Evolutionary conservation across 345 rosid genomes (phyloP).

Genomic region (Citrus sp.): DNA sequence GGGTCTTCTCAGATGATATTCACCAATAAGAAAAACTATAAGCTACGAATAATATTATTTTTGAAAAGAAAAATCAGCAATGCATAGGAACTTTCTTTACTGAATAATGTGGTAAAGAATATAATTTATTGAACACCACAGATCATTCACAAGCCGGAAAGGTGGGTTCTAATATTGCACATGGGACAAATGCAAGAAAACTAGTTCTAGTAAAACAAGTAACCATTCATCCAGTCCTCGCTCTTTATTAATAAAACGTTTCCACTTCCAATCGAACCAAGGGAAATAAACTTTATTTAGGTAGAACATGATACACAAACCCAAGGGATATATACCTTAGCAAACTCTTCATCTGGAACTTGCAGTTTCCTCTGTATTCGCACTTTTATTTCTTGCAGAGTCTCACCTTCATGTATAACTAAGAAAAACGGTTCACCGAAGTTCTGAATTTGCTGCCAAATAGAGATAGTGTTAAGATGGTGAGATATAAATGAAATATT

Average conservation of each 20-base stretch:
- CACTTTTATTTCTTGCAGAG: constrained; percentile 70
- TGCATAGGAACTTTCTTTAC: not conserved
- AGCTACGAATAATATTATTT: not conserved
- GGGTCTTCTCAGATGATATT: not conserved
- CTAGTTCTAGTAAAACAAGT: not conserved
- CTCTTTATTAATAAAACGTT: not conserved
- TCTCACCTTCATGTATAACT: constrained; percentile 91
- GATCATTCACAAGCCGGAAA: not conserved
- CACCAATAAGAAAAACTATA: not conserved
- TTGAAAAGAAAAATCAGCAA: not conserved
- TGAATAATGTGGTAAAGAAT: too few species aligned
- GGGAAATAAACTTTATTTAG: not conserved
- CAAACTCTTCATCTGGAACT: constrained; percentile 90
- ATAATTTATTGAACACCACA: not conserved
- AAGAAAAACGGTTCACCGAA: constrained; percentile 98
- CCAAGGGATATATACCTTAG: constrained; percentile 53
- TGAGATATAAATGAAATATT: constrained; percentile 1
- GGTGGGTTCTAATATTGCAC: not conserved
- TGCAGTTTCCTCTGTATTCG: constrained; percentile 90
- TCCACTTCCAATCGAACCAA: not conserved
- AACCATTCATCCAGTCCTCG: not conserved
- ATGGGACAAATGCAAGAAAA: not conserved
- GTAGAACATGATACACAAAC: not conserved
- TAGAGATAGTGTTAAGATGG: constrained; percentile 1
- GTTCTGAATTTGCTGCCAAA: constrained; percentile 77